A percentile compares a stretch with the other conserved stretches of the same genome.
These are phyloP conservation scores for Apiotrichum veenhuisii DNA, from an alignment of 1,284 basidiomycete species.

Conservation along the genomic window DNA sequence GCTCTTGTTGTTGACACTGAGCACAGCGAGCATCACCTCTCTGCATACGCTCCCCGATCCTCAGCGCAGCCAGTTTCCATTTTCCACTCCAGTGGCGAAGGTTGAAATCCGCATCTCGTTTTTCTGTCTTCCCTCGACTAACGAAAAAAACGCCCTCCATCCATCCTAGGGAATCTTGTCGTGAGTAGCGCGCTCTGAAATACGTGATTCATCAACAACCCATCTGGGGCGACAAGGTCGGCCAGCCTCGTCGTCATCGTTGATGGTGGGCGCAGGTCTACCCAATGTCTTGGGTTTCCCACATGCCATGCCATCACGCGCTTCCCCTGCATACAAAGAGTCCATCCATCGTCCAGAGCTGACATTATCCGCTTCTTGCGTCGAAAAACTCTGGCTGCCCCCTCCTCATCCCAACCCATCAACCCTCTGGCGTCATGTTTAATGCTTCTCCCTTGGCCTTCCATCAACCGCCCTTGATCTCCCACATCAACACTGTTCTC, in stretches of 20 bases:
- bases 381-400: neutral
- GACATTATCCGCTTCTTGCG: neutral
- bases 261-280: neutral
- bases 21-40: neutral
- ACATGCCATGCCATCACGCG: too few species aligned
- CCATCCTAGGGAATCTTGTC: too few species aligned
- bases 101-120: too few species aligned
- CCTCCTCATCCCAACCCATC: neutral
- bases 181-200: too few species aligned
- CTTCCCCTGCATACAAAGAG: too few species aligned
- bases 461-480: neutral
- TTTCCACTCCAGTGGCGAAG: too few species aligned
- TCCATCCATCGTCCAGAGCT: neutral
- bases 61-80: too few species aligned
- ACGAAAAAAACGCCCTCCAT: too few species aligned
- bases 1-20: neutral
- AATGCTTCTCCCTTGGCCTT: constrained; percentile 1
- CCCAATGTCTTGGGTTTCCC: neutral
- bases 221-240: too few species aligned
- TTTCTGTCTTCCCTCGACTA: too few species aligned
- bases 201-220: too few species aligned
- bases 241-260: neutral
- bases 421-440: constrained; percentile 2
- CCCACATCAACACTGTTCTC: neutral
- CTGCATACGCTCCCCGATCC: neutral